phyloP scores from a whole-genome alignment of 139 green algal genomes.

The Chlorella sorokiniana region DNA sequence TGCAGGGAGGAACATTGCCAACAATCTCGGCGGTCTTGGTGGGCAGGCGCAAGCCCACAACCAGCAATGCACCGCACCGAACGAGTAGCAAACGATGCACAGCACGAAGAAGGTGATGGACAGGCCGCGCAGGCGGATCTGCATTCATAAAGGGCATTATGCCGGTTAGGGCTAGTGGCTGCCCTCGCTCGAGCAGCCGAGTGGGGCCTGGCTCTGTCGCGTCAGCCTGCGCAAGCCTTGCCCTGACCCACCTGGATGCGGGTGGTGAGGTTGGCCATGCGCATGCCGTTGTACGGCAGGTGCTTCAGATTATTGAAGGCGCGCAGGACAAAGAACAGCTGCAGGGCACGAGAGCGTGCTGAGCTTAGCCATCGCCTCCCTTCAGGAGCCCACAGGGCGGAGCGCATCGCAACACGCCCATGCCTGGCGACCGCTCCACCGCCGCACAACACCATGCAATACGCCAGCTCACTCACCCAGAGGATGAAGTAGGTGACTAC shows the following conservation, averaged over 20 bases:
- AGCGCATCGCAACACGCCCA: not conserved
- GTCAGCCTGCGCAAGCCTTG: no score
- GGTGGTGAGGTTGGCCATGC: constrained; percentile 46
- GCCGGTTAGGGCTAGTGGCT: no score
- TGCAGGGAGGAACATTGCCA: not conserved
- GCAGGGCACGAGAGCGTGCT: not conserved
- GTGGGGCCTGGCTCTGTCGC: no score
- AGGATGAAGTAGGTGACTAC: not conserved
- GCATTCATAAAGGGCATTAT: no score
- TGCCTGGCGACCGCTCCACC: not conserved
- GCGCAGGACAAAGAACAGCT: not conserved
- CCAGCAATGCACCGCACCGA: constrained; percentile 7
- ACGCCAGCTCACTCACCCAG: not conserved
- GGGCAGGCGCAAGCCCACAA: no score
- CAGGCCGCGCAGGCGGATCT: constrained; percentile 31
- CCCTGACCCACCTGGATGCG: constrained; percentile 39
- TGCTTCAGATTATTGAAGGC: constrained; percentile 28
- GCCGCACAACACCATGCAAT: not conserved
- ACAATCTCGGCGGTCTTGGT: not conserved
- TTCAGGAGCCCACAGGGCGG: no score
- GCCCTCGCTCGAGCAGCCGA: no score
- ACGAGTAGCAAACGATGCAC: constrained; percentile 27
- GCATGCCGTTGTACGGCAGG: constrained; percentile 40
- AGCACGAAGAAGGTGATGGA: constrained; percentile 40
- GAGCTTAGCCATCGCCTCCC: no score